Conservation (phyloP, 2,329 filamentous ascomycete genomes). For the Paecilomyces niveus region DNA sequence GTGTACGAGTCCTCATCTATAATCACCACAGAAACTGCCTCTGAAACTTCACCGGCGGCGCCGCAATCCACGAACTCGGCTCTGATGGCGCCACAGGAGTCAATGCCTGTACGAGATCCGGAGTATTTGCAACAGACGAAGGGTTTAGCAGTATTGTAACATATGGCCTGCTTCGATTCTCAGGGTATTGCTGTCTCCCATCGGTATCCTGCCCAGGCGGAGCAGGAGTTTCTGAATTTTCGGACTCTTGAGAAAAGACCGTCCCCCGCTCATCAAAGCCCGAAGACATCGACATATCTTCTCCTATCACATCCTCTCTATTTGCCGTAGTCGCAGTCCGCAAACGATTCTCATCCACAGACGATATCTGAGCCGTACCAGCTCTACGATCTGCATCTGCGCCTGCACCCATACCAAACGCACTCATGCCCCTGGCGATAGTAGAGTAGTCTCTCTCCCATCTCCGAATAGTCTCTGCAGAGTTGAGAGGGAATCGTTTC, state of each 20-base stretch:
- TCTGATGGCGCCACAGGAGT: constrained; percentile 3
- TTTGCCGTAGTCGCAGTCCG: neutral
- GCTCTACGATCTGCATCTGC: no score
- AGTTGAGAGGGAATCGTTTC: constrained; percentile 29
- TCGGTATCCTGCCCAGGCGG: no score
- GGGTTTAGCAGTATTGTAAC: no score
- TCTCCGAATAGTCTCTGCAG: constrained; percentile 23
- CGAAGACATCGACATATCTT: neutral
- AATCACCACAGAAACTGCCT: constrained; percentile 25
- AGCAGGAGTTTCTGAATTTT: no score
- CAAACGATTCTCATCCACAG: neutral
- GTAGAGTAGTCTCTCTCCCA: constrained; percentile 27
- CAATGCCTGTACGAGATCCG: neutral
- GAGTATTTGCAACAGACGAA: neutral
- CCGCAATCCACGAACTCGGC: constrained; percentile 20
- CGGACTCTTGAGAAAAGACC: no score
- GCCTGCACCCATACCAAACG: no score
- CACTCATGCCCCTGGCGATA: neutral
- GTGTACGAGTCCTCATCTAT: neutral
- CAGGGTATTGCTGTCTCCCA: no score
- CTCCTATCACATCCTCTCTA: neutral
- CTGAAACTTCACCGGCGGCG: constrained; percentile 24
- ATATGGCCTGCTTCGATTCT: no score
- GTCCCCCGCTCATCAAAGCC: neutral
- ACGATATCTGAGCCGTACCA: no score